Base-by-base conservation (phyloP, 345 rosid genomes). In the Hibiscus syriacus region DNA sequence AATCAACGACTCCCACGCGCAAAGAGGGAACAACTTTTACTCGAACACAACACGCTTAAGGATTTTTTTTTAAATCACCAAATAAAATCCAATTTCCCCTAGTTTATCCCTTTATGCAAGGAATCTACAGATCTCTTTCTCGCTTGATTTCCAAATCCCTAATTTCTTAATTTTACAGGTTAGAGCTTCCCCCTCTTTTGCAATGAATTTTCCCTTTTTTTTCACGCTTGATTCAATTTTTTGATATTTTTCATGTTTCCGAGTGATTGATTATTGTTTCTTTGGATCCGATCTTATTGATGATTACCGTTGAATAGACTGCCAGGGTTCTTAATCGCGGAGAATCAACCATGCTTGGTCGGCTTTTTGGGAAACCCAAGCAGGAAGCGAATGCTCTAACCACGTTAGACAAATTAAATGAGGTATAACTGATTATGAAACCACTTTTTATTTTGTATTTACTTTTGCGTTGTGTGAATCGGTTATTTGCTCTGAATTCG, bases 361-460 rank as follows among this genome's bases (percentile, higher is more conserved):
- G 97, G 49, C 78, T 92, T 3, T 92, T 92, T 32, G 97, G 97
- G 36, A 92, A 88, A 80, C 90, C 97, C 56, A 88, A 88, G 76
- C 92, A 85, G 73, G 96, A 90, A 78, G 54, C 86, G 16, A 88
- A 80, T 82, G 87, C 97, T 64, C 76, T 90, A 52, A 72, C 85
- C 13, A 80, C 98, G 60, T 76, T 92, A 59, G 97, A 92, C 62
- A 90, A 90, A 72, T 84, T 92, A 10, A 81, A 76, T 73, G 87
- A 83, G 86, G 87, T 85, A 75, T 57, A 20, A 16, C 2, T 36
- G 2, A 8, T 36, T 36, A 36, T 7, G 39, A 36, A 36, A 36
- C 14, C 16, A 0, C 17, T 45, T 45, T 0, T 45, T 14, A n/a
- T n/a, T 14, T 43, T 43, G 14, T 11, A 43, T 14, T 14, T 43